Evolutionary conservation across 352 stramenopile genomes (phyloP).

Genomic region (Saprolegnia diclina): DNA sequence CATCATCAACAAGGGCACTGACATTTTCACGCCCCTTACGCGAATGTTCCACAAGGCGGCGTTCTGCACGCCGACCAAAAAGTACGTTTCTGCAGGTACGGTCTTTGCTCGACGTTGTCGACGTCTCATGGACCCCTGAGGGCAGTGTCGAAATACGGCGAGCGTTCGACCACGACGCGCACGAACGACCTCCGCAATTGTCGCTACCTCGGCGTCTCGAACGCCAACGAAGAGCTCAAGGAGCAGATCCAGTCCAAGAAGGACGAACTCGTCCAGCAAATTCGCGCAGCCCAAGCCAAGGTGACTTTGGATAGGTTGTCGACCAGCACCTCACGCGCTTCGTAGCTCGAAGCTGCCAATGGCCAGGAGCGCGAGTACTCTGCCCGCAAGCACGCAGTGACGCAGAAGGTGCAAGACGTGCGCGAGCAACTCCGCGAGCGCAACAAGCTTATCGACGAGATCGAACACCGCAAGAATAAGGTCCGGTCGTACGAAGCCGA

Average conservation of each 20-base stretch:
- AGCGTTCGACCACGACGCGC: conserved; percentile 76
- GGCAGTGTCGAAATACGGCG: conserved; percentile 76
- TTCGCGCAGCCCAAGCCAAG: conserved; percentile 49
- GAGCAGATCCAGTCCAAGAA: conserved; percentile 48
- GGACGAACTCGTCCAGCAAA: conserved; percentile 37
- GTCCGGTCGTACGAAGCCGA: conserved; percentile 64
- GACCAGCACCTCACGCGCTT: neutral
- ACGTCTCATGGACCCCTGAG: neutral
- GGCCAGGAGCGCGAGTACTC: conserved; percentile 54
- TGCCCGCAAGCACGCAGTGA: conserved; percentile 51
- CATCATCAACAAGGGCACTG: conserved; percentile 58
- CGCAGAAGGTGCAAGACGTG: conserved; percentile 62
- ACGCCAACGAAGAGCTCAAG: conserved; percentile 75
- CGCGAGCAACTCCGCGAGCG: conserved; percentile 58
- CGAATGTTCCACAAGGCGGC: conserved; percentile 54
- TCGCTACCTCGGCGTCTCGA: conserved; percentile 56
- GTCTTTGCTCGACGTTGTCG: neutral
- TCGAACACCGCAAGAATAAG: conserved; percentile 60
- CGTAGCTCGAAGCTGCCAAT: conserved; percentile 54
- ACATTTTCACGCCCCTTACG: conserved; percentile 59
- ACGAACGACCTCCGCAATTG: conserved; percentile 74
- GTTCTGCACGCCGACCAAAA: conserved; percentile 80
- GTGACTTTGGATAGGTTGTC: conserved; percentile 28
- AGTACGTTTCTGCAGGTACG: conserved; percentile 76
- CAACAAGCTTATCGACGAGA: conserved; percentile 70